Percentiles rank a stretch among this genome's conserved stretches.
Evolutionary conservation across 768 basidiomycete genomes (phyloP).

Genomic region (Leccinum rimulosum): DNA sequence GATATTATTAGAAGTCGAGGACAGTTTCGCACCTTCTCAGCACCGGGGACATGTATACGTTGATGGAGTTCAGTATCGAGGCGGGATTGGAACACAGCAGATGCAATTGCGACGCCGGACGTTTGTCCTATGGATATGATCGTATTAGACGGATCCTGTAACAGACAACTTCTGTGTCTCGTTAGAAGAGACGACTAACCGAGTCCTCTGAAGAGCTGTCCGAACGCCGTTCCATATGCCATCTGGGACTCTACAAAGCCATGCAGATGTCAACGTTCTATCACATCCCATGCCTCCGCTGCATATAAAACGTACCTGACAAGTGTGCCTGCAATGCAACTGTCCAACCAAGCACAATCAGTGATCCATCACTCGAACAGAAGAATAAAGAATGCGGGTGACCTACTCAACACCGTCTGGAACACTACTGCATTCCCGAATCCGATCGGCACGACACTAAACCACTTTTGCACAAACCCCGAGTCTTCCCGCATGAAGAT

Average conservation of each 20-base stretch:
- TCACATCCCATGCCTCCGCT: neutral
- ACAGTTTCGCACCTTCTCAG: slow-evolving; percentile 6
- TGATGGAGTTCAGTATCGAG: slow-evolving; percentile 13
- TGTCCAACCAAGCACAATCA: neutral
- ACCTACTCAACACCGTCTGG: slow-evolving; percentile 18
- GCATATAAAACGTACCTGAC: neutral
- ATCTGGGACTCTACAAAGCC: slow-evolving; percentile 15
- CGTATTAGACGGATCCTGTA: neutral
- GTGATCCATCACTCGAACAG: neutral
- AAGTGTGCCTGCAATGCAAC: slow-evolving; percentile 8
- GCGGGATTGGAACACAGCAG: slow-evolving; percentile 22
- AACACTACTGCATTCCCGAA: slow-evolving; percentile 21
- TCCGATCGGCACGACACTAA: slow-evolving; percentile 18
- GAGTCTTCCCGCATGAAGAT: slow-evolving; percentile 25
- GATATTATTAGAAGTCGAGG: neutral
- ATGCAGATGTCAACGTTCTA: neutral
- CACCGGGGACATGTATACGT: slow-evolving; percentile 13
- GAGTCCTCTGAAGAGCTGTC: slow-evolving; percentile 21
- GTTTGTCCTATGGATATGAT: slow-evolving; percentile 12
- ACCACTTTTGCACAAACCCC: slow-evolving; percentile 20
- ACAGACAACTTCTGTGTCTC: neutral
- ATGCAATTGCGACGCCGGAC: slow-evolving; percentile 21
- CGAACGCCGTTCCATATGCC: slow-evolving; percentile 25
- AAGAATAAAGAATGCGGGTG: neutral
- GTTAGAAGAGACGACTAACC: slow-evolving; percentile 9